Conservation (phyloP, 2,329 filamentous ascomycete genomes). For the Westerdykella sp. region DNA sequence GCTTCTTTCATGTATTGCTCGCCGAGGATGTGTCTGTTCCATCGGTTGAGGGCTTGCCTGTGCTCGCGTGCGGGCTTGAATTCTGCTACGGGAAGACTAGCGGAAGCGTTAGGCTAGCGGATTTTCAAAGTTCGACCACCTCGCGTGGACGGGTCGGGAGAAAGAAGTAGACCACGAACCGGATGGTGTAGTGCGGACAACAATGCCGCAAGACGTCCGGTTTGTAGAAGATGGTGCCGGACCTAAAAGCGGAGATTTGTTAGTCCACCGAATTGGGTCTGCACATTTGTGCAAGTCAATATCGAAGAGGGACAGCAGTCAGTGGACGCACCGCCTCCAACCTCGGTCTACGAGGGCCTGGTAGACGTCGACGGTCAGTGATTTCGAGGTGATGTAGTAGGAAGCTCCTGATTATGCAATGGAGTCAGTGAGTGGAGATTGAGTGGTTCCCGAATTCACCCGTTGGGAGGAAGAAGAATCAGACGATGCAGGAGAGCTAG, state of each 20-base stretch:
- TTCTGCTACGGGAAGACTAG: conserved; percentile 56
- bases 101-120: neutral
- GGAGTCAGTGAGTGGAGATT: neutral
- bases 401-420: conserved; percentile 55
- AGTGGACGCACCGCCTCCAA: conserved; percentile 66
- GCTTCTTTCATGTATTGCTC: conserved; percentile 60
- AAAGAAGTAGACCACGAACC: too few relatives aligned
- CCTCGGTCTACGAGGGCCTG: conserved; percentile 66
- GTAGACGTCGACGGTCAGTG: conserved; percentile 61
- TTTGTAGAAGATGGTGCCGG: conserved; percentile 63
- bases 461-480: neutral
- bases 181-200: conserved; percentile 85
- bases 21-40: conserved; percentile 66
- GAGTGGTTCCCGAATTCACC: too few relatives aligned
- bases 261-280: conserved; percentile 1
- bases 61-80: conserved; percentile 67
- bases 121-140: too few relatives aligned
- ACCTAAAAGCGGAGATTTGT: conserved; percentile 25
- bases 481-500: conserved; percentile 2
- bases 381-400: conserved; percentile 61
- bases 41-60: conserved; percentile 67
- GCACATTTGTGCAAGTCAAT: neutral
- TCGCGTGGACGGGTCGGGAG: too few relatives aligned
- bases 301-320: neutral
- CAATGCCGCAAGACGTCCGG: conserved; percentile 75